Conservation (phyloP, 2,329 filamentous ascomycete genomes). For the Pyrenophora tritici-repentis region DNA sequence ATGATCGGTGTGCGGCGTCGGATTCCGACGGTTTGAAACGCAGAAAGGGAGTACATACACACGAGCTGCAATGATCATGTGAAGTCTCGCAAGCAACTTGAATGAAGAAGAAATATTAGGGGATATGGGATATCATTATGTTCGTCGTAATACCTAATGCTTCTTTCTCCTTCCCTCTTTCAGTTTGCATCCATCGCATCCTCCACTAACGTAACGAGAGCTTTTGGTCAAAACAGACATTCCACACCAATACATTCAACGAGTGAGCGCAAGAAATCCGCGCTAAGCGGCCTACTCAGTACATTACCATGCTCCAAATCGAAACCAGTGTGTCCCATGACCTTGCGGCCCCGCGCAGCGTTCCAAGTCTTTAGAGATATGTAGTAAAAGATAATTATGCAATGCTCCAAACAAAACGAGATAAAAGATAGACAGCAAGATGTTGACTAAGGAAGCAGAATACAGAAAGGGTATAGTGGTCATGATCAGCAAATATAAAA, state of each 20-base stretch:
- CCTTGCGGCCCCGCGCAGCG: slow-evolving; percentile 28
- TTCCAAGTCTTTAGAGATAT: slow-evolving; percentile 26
- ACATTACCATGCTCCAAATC: slow-evolving; percentile 15
- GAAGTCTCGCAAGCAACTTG: neutral
- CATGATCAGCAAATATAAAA: slow-evolving; percentile 24
- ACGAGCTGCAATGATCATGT: neutral
- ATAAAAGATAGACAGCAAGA: slow-evolving; percentile 13
- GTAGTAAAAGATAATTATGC: slow-evolving; percentile 15
- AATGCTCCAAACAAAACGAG: neutral
- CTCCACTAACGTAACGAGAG: slow-evolving; percentile 5
- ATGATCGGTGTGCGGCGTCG: neutral
- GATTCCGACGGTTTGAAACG: neutral
- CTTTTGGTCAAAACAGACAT: slow-evolving; percentile 11
- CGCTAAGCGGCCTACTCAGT: slow-evolving; percentile 1
- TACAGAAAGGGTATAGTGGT: slow-evolving; percentile 39
- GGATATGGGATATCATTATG: slow-evolving; percentile 8
- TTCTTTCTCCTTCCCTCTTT: neutral
- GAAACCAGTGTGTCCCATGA: slow-evolving; percentile 14
- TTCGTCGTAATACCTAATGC: slow-evolving; percentile 14
- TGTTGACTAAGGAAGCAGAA: slow-evolving; percentile 4
- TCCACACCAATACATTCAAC: slow-evolving; percentile 8
- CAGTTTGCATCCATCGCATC: neutral
- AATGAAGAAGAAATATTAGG: neutral
- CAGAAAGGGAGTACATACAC: neutral
- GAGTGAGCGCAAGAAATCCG: slow-evolving; percentile 9